phyloP scores from a whole-genome alignment of 2,329 filamentous ascomycete genomes.

The Dactylellina cionopaga region DNA sequence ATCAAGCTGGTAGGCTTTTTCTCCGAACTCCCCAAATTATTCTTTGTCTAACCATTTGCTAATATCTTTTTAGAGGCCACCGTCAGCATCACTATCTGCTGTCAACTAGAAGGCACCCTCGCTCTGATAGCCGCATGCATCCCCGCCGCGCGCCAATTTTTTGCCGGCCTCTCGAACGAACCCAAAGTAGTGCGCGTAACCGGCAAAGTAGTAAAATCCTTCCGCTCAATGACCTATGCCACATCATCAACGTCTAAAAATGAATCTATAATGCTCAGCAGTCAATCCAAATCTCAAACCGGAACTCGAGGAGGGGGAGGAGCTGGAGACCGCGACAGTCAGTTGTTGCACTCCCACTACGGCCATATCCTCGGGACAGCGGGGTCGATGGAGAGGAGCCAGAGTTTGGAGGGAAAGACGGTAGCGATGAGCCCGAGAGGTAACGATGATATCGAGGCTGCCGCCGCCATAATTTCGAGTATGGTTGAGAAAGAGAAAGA shows the following conservation, averaged over 20 bases:
- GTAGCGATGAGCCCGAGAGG: neutral
- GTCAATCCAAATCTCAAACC: constrained; percentile 21
- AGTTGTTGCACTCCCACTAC: constrained; percentile 24
- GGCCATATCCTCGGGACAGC: constrained; percentile 7
- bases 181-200: constrained; percentile 14
- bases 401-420: neutral
- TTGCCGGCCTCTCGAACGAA: constrained; percentile 23
- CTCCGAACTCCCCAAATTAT: neutral
- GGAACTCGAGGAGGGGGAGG: neutral
- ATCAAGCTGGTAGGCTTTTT: constrained; percentile 21
- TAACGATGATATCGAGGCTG: constrained; percentile 13
- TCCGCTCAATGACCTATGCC: constrained; percentile 26
- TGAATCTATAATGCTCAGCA: constrained; percentile 30
- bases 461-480: neutral
- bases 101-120: constrained; percentile 36
- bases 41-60: neutral
- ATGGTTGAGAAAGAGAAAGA: neutral
- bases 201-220: constrained; percentile 39
- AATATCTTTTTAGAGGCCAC: constrained; percentile 18
- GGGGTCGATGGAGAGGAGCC: constrained; percentile 15
- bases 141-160: constrained; percentile 34
- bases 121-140: constrained; percentile 38
- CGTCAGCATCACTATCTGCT: constrained; percentile 42
- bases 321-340: constrained; percentile 26
- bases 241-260: constrained; percentile 31